Evolutionary conservation across 2,329 filamentous ascomycete species (phyloP), one percentile per base, ranked within the genome.

Genomic region (Monilinia fructigena): DNA sequence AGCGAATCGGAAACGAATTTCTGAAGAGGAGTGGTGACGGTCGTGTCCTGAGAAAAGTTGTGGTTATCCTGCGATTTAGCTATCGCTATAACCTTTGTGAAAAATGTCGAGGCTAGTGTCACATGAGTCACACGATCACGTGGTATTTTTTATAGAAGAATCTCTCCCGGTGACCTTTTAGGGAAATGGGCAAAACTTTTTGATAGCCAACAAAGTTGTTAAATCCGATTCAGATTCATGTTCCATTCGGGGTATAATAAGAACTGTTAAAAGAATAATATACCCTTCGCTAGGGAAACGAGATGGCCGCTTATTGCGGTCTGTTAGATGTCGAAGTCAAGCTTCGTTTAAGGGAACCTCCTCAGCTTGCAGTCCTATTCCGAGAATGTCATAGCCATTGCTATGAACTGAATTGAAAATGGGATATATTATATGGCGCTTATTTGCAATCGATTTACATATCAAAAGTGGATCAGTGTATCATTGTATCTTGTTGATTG

Each of bases 61-160:
- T 60, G 28, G 45, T 50, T 38, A 38, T 60, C 3, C n/a, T 8
- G 8, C 7, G 56, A 20, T 50, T 50, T 48, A 14, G 28, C 23
- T 58, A 38, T 28, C 28, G 23, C 38, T 26, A 10, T 14, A 50
- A 50, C n/a, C 38, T 28, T 42, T 1, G 42, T 35, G 14, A 60
- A 60, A 60, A 60, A 48, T 60, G 56, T 38, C 58, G n/a, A 38
- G 5, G 26, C 58, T 60, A 60, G 58, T 38, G n/a, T 60, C 58
- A 60, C 58, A 60, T 60, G 58, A 60, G 58, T 60, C 58, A 60
- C 10, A 50, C 2, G 2, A 6, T 38, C 58, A 60, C 45, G 58
- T 60, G 58, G 35, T 8, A 35, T 8, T 35, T 38, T 20, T 16
- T 1, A 20, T 14, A n/a, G 14, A 11, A 38, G 10, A 14, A 38